Evolutionary conservation across 495 filamentous ascomycete species (phyloP).

Genomic region (Xylaria sp.): DNA sequence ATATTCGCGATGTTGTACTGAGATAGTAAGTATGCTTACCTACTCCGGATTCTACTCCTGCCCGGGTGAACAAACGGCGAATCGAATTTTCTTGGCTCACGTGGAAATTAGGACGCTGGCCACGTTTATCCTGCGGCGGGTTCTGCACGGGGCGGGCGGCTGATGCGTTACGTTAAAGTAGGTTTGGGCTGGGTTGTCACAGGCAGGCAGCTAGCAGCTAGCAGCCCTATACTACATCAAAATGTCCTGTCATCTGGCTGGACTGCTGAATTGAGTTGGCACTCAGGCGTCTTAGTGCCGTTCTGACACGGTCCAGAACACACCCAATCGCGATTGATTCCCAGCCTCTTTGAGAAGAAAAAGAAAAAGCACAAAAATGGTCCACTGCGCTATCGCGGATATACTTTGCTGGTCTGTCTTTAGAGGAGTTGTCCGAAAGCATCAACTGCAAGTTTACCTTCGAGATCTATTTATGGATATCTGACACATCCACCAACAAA

Average conservation of each 20-base stretch:
- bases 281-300: neutral
- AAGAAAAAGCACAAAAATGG: neutral
- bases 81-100: constrained; percentile 16
- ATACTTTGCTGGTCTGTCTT: neutral
- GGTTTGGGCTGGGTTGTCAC: neutral
- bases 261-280: neutral
- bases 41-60: neutral
- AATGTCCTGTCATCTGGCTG: neutral
- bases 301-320: neutral
- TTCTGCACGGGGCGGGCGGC: constrained; percentile 15
- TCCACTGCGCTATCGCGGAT: neutral
- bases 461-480: constrained; percentile 15
- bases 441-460: constrained; percentile 5
- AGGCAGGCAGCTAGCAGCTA: constrained; percentile 1
- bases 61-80: neutral
- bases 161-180: constrained; percentile 14
- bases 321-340: constrained; percentile 12
- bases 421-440: neutral
- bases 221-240: too few relatives aligned
- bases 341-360: neutral
- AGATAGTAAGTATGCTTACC: too few relatives aligned
- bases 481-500: constrained; percentile 10
- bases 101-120: constrained; percentile 23
- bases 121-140: constrained; percentile 11
- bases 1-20: neutral